These are phyloP conservation scores for Phytophthora pseudosyringae DNA, from an alignment of 352 stramenopile species.

Conservation along the genomic window DNA sequence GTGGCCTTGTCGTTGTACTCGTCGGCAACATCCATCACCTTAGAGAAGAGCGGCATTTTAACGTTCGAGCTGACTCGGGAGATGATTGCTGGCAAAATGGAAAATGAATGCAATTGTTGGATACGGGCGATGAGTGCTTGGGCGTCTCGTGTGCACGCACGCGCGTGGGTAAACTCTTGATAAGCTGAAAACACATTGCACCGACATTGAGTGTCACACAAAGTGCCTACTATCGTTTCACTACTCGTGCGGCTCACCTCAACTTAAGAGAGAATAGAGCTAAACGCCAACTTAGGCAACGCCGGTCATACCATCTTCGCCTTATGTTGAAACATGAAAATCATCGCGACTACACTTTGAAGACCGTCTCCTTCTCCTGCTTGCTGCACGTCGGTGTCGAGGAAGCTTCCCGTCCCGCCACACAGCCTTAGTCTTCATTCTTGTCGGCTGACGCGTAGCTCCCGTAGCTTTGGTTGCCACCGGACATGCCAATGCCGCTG, in stretches of 20 bases:
- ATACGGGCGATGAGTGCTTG: too few relatives aligned
- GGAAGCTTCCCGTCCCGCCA: not conserved
- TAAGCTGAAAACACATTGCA: slow-evolving; percentile 3
- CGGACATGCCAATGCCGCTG: slow-evolving; percentile 6
- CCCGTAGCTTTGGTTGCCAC: slow-evolving; percentile 12
- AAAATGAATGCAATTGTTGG: slow-evolving; percentile 1
- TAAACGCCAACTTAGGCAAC: too few relatives aligned
- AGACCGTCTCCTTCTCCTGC: not conserved
- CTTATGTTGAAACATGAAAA: not conserved
- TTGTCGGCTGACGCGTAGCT: slow-evolving; percentile 16
- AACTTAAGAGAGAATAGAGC: not conserved
- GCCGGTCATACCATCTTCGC: too few relatives aligned
- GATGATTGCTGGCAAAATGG: slow-evolving; percentile 1
- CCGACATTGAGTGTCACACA: too few relatives aligned
- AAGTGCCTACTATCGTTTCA: not conserved
- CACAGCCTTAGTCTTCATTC: slow-evolving; percentile 20
- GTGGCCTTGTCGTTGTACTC: slow-evolving; percentile 24
- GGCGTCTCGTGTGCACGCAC: slow-evolving; percentile 9
- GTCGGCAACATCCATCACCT: slow-evolving; percentile 16
- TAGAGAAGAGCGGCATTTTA: slow-evolving; percentile 15
- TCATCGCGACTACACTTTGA: not conserved
- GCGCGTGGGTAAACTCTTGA: slow-evolving; percentile 16
- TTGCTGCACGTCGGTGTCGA: not conserved
- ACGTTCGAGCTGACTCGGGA: not conserved
- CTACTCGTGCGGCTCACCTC: not conserved